phyloP scores from a whole-genome alignment of 371 early-diverging fungal genomes.

The Fennellomyces sp. region DNA sequence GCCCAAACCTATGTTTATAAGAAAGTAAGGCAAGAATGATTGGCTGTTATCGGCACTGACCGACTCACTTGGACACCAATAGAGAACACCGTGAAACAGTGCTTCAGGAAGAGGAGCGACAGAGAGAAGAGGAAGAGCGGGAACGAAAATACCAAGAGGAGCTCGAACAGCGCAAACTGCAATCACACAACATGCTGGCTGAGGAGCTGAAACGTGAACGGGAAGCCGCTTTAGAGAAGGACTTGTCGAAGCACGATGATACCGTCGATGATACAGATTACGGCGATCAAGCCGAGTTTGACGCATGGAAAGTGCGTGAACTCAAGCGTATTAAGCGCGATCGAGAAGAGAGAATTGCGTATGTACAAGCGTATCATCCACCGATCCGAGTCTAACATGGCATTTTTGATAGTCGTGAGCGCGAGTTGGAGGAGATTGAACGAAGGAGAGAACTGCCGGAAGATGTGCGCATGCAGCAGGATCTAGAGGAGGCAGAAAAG shows the following conservation, averaged over 20 bases:
- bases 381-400: background rate
- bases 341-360: conserved; percentile 74
- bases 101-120: conserved; percentile 61
- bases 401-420: conserved; percentile 57
- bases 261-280: conserved; percentile 93
- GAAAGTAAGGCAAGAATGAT: conserved; percentile 60
- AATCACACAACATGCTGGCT: conserved; percentile 78
- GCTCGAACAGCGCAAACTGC: conserved; percentile 68
- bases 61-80: background rate
- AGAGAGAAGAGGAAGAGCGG: conserved; percentile 64
- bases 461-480: conserved; percentile 72
- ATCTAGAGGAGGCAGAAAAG: conserved; percentile 61
- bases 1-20: conserved; percentile 86
- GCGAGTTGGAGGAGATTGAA: conserved; percentile 80
- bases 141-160: conserved; percentile 52
- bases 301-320: conserved; percentile 93
- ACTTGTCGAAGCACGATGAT: conserved; percentile 24
- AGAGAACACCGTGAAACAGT: conserved; percentile 73
- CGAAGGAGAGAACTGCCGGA: conserved; percentile 84
- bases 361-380: conserved; percentile 27
- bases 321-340: conserved; percentile 88
- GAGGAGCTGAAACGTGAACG: conserved; percentile 63
- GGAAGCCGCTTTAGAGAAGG: conserved; percentile 32
- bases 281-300: conserved; percentile 87
- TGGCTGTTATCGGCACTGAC: no score